Percentiles rank a stretch among this genome's conserved stretches.
phyloP scores from a whole-genome alignment of 139 green algal genomes.

The Coelastrella sp. region DNA sequence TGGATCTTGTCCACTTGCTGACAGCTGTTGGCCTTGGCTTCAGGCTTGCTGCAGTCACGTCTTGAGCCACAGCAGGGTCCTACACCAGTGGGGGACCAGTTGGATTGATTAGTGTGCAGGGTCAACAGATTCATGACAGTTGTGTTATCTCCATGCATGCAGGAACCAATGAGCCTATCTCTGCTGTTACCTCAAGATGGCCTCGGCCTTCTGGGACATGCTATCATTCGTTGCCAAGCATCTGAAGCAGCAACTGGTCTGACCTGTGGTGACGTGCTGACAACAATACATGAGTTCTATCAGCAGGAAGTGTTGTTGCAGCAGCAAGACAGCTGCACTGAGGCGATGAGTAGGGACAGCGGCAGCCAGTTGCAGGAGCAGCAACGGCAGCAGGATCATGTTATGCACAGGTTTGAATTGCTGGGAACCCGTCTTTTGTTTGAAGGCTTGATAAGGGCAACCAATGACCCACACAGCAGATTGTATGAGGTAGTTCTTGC shows the following conservation, averaged over 20 bases:
- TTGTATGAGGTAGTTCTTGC: conserved; percentile 30
- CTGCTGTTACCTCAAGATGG: conserved; percentile 24
- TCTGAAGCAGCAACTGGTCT: neutral
- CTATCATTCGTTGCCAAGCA: neutral
- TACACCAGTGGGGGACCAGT: neutral
- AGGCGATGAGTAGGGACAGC: neutral
- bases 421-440: conserved; percentile 5
- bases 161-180: neutral
- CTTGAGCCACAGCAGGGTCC: too few species aligned
- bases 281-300: conserved; percentile 16
- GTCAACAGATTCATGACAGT: neutral
- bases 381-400: neutral
- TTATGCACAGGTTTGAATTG: neutral
- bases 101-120: neutral
- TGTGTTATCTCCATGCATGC: neutral
- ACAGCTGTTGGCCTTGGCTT: too few species aligned
- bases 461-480: conserved; percentile 1
- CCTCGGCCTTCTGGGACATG: neutral
- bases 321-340: neutral
- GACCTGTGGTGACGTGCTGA: neutral
- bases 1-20: too few species aligned
- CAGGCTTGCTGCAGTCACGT: too few species aligned
- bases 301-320: conserved; percentile 8
- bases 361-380: neutral
- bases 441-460: conserved; percentile 17